Evolutionary conservation across 2,329 filamentous ascomycete genomes (phyloP), one percentile per base, ranked within the genome.

Genomic region (Didymella glomerata): DNA sequence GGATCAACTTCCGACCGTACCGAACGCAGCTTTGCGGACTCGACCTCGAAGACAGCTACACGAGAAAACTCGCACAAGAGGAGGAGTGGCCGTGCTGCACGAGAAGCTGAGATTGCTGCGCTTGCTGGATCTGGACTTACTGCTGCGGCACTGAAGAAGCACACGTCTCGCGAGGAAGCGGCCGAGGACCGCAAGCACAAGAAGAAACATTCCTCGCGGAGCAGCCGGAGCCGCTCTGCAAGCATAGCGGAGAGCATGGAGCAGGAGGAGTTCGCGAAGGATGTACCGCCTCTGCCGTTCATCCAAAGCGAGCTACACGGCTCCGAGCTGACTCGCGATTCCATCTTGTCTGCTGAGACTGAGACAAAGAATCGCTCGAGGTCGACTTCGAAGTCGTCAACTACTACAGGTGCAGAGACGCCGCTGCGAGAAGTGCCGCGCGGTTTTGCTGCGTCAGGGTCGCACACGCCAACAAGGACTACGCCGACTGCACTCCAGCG

Each of bases 261-360:
- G 53, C 79, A 67, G 36, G 69, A 85, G 85, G 58, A 61, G 25
- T 69, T 83, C 85, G 59, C 81, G 76, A 67, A 68, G 46, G 57
- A 66, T n/a, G 85, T 91, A 14, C 90, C 93, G 7, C 91, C 91
- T 6, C 92, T 97, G 89, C 94, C 94, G 2, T 71, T 75, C 45
- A 84, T 97, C 62, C 89, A 90, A 77, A 97, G 93, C 77, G 91
- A 92, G 55, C 86, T 96, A 57, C 90, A 91, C 65, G 87, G 90
- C 41, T 96, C 94, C 0, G 93, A 97, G 50, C 78, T 97, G 54
- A 98, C 94, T 0, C 85, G 94, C 67, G 90, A 90, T 16, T 97
- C 94, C 0, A 91, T 98, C 53, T 79, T 95, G 18, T 95, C 93
- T 5, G 90, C 91, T 28, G 88, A 90, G 27, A 91, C 91, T 0